These are phyloP conservation scores for Yamadazyma spencermartinsiae DNA, from an alignment of 1,139 yeast genomes.

Conservation along the genomic window DNA sequence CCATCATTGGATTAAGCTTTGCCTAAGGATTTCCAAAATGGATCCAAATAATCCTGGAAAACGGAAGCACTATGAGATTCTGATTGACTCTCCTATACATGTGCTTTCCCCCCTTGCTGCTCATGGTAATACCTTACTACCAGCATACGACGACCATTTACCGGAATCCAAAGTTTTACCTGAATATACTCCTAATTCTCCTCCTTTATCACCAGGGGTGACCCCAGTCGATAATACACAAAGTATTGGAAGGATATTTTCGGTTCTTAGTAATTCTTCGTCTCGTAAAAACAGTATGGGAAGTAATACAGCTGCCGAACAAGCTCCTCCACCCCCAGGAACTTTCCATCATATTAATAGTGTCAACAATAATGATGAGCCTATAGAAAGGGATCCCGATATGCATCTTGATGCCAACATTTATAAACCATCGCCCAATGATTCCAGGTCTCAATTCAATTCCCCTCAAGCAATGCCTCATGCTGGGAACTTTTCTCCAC, in stretches of 20 bases:
- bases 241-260: constrained; percentile 16
- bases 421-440: constrained; percentile 54
- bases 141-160: constrained; percentile 46
- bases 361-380: constrained; percentile 31
- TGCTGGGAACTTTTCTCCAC: constrained; percentile 43
- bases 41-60: constrained; percentile 57
- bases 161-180: constrained; percentile 21
- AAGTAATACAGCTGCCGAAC: constrained; percentile 3
- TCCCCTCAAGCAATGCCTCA: constrained; percentile 63
- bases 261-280: constrained; percentile 15
- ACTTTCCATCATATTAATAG: constrained; percentile 34
- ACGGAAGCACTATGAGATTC: constrained; percentile 86
- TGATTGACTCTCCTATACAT: constrained; percentile 89
- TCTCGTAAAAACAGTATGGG: constrained; percentile 6
- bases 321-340: constrained; percentile 10
- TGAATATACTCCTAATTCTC: constrained; percentile 23
- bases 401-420: constrained; percentile 60
- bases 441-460: constrained; percentile 32
- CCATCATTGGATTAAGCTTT: constrained; percentile 92
- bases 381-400: constrained; percentile 40
- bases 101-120: constrained; percentile 65
- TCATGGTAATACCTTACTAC: constrained; percentile 70
- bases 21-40: constrained; percentile 69
- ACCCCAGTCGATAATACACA: constrained; percentile 41
- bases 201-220: constrained; percentile 58